These are phyloP conservation scores for Fremontodendron californicum DNA, from an alignment of 345 rosid species.

Conservation along the genomic window DNA sequence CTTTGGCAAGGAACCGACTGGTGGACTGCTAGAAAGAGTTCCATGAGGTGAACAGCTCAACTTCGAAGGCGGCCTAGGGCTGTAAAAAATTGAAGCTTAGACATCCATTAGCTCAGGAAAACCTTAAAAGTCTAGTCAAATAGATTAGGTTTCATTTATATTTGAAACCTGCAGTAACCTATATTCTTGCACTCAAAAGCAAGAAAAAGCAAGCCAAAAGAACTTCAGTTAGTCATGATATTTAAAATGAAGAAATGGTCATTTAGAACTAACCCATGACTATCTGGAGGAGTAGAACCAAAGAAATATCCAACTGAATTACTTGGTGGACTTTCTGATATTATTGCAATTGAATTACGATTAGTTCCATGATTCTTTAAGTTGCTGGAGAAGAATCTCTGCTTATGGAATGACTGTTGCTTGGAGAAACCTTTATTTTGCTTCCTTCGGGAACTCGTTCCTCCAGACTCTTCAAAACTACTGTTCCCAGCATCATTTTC, in stretches of 20 bases:
- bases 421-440: constrained; percentile 56
- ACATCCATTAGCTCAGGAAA: constrained; percentile 12
- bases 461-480: constrained; percentile 58
- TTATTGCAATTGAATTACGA: constrained; percentile 45
- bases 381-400: constrained; percentile 82
- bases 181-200: neutral
- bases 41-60: constrained; percentile 80
- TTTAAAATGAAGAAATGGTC: constrained; percentile 12
- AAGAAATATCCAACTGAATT: constrained; percentile 92
- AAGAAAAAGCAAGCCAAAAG: neutral
- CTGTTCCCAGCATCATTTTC: constrained; percentile 44
- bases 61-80: constrained; percentile 61
- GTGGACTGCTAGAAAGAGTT: constrained; percentile 71
- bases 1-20: constrained; percentile 94
- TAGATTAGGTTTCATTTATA: neutral
- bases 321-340: constrained; percentile 96
- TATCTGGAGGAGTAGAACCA: constrained; percentile 95
- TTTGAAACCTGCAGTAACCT: neutral
- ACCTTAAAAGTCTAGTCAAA: neutral
- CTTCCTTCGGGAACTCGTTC: constrained; percentile 44
- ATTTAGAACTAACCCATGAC: constrained; percentile 60
- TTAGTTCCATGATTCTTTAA: constrained; percentile 57
- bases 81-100: constrained; percentile 31
- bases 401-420: constrained; percentile 60
- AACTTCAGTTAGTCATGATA: neutral